Conservation (phyloP, 129 eudicot species). For the Gnaphalium uliginosum region DNA sequence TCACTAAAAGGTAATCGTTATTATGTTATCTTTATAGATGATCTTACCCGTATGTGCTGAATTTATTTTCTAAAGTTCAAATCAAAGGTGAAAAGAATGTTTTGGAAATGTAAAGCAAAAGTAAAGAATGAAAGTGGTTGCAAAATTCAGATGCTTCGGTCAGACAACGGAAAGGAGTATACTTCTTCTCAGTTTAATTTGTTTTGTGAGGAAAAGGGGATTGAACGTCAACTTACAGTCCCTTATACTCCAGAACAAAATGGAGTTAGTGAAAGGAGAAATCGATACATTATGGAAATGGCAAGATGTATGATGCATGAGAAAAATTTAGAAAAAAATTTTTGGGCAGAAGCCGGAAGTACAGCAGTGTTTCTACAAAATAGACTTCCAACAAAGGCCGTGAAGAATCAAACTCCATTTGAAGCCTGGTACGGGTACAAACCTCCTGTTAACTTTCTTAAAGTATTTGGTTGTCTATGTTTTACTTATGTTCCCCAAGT, state of each 20-base stretch:
- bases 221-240: not conserved
- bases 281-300: not conserved
- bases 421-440: slow-evolving; percentile 21
- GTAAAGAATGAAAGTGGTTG: too few species aligned
- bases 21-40: not conserved
- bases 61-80: not conserved
- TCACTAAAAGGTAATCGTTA: not conserved
- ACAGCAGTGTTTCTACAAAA: slow-evolving; percentile 2
- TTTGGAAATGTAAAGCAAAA: too few species aligned
- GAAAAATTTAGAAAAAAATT: not conserved
- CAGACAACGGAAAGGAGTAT: not conserved
- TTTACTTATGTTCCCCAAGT: not conserved
- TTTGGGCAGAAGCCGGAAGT: slow-evolving; percentile 23
- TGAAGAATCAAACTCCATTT: slow-evolving; percentile 7
- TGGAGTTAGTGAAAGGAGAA: slow-evolving; percentile 16
- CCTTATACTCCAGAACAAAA: slow-evolving; percentile 6
- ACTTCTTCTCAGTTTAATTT: not conserved
- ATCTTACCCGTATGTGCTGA: not conserved
- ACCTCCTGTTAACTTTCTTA: slow-evolving; percentile 8
- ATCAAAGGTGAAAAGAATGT: too few species aligned
- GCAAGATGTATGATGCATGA: not conserved
- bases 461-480: slow-evolving; percentile 21
- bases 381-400: not conserved
- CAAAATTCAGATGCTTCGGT: not conserved
- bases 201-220: not conserved